phyloP scores from a whole-genome alignment of 257 asterid genomes.

The Solanum ossicruentum region DNA sequence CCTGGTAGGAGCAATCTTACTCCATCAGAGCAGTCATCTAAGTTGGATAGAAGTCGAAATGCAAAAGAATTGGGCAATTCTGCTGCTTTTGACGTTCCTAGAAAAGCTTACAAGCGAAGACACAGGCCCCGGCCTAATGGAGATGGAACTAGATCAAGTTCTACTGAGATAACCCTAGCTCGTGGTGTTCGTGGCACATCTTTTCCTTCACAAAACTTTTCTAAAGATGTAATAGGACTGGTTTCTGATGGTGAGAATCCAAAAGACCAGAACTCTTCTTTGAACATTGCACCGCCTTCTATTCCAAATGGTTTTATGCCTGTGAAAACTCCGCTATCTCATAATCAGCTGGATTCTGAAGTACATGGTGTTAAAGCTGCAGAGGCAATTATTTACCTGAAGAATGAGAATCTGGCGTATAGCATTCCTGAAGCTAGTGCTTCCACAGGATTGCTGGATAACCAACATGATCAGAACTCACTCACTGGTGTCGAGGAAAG shows the following conservation, averaged over 20 bases:
- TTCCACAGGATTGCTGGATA: slow-evolving; percentile 19
- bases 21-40: slow-evolving; percentile 34
- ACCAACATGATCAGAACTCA: slow-evolving; percentile 27
- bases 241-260: slow-evolving; percentile 27
- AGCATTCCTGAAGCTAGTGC: slow-evolving; percentile 24
- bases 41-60: slow-evolving; percentile 26
- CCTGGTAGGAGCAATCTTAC: slow-evolving; percentile 38
- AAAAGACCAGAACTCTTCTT: slow-evolving; percentile 19
- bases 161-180: slow-evolving; percentile 43
- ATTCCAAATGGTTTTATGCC: slow-evolving; percentile 23
- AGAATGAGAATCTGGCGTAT: slow-evolving; percentile 13
- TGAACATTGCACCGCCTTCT: slow-evolving; percentile 21
- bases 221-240: slow-evolving; percentile 28
- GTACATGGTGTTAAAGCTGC: slow-evolving; percentile 25
- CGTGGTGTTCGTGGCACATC: slow-evolving; percentile 38
- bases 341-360: slow-evolving; percentile 25
- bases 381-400: slow-evolving; percentile 23
- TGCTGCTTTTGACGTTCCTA: slow-evolving; percentile 44
- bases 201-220: slow-evolving; percentile 30
- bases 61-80: slow-evolving; percentile 39
- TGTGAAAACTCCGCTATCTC: slow-evolving; percentile 18
- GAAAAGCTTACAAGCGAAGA: slow-evolving; percentile 69
- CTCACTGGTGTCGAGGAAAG: slow-evolving; percentile 16
- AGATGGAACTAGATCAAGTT: slow-evolving; percentile 46
- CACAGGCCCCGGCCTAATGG: slow-evolving; percentile 53